These are phyloP conservation scores for Cyberlindnera misumaiensis DNA, from an alignment of 805 yeast genomes.

Conservation along the genomic window DNA sequence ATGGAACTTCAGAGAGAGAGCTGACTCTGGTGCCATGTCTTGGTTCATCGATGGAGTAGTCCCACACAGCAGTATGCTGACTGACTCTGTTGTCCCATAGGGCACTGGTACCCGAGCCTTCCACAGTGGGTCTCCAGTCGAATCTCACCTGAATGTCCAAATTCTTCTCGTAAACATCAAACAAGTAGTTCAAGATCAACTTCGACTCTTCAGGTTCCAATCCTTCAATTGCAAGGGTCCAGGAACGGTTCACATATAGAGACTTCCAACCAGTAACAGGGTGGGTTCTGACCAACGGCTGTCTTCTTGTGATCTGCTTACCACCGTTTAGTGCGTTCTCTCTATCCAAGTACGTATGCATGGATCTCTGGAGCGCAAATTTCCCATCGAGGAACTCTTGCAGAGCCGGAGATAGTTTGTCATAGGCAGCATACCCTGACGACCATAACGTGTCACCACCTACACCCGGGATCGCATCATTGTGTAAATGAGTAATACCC, in stretches of 20 bases:
- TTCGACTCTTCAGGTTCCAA: conserved; percentile 42
- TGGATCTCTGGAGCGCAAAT: conserved; percentile 37
- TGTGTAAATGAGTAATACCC: conserved; percentile 44
- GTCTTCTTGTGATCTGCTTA: conserved; percentile 43
- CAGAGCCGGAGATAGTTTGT: conserved; percentile 45
- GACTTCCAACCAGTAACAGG: conserved; percentile 61
- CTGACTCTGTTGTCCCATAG: conserved; percentile 56
- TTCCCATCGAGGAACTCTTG: conserved; percentile 48
- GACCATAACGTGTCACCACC: conserved; percentile 55
- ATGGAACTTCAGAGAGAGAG: conserved; percentile 46
- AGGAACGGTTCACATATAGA: conserved; percentile 42
- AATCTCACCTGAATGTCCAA: conserved; percentile 50
- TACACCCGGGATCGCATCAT: conserved; percentile 39
- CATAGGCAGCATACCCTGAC: conserved; percentile 51
- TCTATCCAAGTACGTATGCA: conserved; percentile 33
- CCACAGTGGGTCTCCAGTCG: conserved; percentile 39
- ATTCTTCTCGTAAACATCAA: conserved; percentile 38
- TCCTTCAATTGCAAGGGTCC: conserved; percentile 43
- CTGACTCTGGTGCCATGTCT: conserved; percentile 50
- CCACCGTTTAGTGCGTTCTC: conserved; percentile 39
- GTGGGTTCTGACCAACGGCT: conserved; percentile 52
- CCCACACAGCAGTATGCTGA: conserved; percentile 42
- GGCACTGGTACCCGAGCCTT: conserved; percentile 40
- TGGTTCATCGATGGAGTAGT: conserved; percentile 44
- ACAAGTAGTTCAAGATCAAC: conserved; percentile 37